Base-by-base conservation (phyloP, 2,329 filamentous ascomycete genomes). In the Xylariales sp. region DNA sequence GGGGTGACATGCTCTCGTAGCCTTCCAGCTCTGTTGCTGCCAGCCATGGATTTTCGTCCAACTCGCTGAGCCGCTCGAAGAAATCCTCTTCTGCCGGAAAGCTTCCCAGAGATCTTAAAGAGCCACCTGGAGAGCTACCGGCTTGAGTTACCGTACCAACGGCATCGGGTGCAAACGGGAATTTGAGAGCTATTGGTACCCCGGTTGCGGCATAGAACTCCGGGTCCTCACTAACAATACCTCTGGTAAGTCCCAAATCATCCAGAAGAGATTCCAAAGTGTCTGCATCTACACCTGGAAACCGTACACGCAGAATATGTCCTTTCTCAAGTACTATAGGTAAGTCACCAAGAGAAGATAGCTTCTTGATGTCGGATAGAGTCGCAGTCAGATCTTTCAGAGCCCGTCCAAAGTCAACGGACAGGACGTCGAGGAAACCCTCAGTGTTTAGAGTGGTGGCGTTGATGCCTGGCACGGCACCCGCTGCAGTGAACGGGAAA, bases 231-330 rank as follows among this genome's bases (percentile, higher is more conserved):
- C 75, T 68, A 4, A 97, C 76, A 4, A 86, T 67, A 2, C 93
- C 93, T 37, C 88, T 76, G 45, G 83, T 79, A 6, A 98, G 74
- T n/a, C 85, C 86, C 10, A 95, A 74, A 57, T 98, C 93, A 32
- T 88, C 80, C 57, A 90, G 96, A 1, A 98, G 73, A 4, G 74
- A 70, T 55, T 95, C 88, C 0, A 95, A 85, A 0, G 86, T 87
- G 13, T 83, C 78, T 1, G 81, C 81, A 53, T 97, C 91, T 44
- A 93, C 90, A 4, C 93, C 93, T 0, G 90, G 89, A 54, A 98
- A 97, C 20, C 89, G 83, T 2, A 97, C 81, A 23, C 89, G 81
- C 4, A 96, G 66, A 0, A 78, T 75, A 2, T 78, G 78, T 23
- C 74, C 69, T 25, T 76, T 74, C 49, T 88, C 78, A 37, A 95